Evolutionary conservation across 768 basidiomycete species (phyloP), one percentile per base, ranked within the genome.

Genomic region (Butyriboletus loyo): DNA sequence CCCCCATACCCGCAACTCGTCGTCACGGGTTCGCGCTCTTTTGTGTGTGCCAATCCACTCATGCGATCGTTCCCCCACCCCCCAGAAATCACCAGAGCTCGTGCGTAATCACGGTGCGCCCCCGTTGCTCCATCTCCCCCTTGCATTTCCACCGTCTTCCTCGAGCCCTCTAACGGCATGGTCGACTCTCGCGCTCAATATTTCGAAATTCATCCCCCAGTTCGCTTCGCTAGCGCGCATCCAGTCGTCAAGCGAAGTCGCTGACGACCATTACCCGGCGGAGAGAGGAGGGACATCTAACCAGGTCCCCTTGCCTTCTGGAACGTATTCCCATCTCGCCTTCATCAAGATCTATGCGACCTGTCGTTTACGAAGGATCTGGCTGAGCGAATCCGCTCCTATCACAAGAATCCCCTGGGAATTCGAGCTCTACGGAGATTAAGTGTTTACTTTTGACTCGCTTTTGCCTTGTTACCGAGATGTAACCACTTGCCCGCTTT

Each of bases 271-370:
- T 30, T 50, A 54, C 51, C 56, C 64, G 49, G 56, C 57, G 56
- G 66, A 58, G 54, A 48, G 56, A 56, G 52, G 58, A 52, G 52
- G 42, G 36, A 14, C 47, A 30, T 58, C 63, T 43, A 44, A 54
- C 53, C 60, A 58, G 54, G 50, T 57, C 46, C 47, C 58, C 56
- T 66, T 61, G 37, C 87, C 88, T 21, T 73, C 69, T 54, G 81
- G 81, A 43, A 70, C 70, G 42, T 87, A 82, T 64, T 81, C 85
- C 0, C 81, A 87, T 72, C 75, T 86, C 41, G 77, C 82, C n/a
- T 87, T 82, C 60, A 73, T 91, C 58, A 86, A 84, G 65, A 78
- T 92, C 40, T 86, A 89, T 64, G 87, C 88, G 21, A 88, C 80
- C 34, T 92, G 89, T 70, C 79, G 89, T 34, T 69, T 92, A 59